Evolutionary conservation across 1,284 basidiomycete genomes (phyloP).

Genomic region (Phaffia rhodozyma): DNA sequence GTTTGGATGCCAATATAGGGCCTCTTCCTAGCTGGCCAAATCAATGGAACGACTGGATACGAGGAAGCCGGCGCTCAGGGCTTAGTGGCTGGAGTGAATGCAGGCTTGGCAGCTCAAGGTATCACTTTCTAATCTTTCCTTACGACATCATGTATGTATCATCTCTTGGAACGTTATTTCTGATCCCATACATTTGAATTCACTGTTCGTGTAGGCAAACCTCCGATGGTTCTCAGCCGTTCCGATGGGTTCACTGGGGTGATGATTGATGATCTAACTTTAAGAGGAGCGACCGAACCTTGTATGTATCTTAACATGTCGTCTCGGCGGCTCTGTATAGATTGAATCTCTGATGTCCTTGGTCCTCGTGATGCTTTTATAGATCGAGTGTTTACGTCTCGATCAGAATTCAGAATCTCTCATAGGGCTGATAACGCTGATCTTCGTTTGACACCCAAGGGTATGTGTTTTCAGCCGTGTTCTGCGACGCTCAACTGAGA

Average conservation of each 20-base stretch:
- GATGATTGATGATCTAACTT: constrained; percentile 78
- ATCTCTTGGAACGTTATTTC: too few relatives aligned
- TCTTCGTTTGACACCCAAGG: constrained; percentile 60
- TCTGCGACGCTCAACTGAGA: background rate
- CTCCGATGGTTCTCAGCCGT: constrained; percentile 55
- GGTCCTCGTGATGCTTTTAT: constrained; percentile 1
- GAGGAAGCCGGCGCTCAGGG: constrained; percentile 87
- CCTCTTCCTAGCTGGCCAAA: constrained; percentile 75
- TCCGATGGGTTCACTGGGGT: constrained; percentile 77
- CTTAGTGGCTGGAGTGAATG: constrained; percentile 70
- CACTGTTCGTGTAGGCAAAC: constrained; percentile 26
- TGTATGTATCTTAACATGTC: constrained; percentile 31
- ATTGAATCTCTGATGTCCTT: background rate
- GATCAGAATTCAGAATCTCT: constrained; percentile 78
- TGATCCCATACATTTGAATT: background rate
- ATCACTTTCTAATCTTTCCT: background rate
- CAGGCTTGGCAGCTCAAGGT: constrained; percentile 52
- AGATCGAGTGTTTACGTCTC: constrained; percentile 88
- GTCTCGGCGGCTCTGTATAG: too few relatives aligned
- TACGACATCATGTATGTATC: too few relatives aligned
- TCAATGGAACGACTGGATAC: constrained; percentile 84
- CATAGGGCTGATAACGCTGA: constrained; percentile 82
- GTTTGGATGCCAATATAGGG: constrained; percentile 40
- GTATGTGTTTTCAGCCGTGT: constrained; percentile 32
- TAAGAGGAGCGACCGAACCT: constrained; percentile 77